Percentiles rank a stretch among this genome's conserved stretches.
Evolutionary conservation across 345 rosid genomes (phyloP).

Genomic region (Brassica incana): DNA sequence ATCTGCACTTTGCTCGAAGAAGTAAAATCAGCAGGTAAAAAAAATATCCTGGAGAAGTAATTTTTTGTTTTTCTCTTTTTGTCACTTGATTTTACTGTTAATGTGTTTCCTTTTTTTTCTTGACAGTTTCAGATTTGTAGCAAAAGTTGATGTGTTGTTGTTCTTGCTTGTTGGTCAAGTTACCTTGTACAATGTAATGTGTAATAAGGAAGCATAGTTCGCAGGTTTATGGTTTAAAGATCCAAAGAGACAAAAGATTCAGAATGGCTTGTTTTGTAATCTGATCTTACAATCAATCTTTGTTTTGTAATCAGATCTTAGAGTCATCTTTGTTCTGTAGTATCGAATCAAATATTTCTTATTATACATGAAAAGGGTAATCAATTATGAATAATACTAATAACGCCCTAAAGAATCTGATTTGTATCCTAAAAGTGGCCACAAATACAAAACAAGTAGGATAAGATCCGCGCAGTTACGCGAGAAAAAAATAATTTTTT

Average conservation of each 20-base stretch:
- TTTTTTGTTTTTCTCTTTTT: background rate
- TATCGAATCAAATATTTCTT: background rate
- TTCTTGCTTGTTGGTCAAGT: conserved; percentile 31
- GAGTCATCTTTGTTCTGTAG: background rate
- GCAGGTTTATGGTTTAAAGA: conserved; percentile 15
- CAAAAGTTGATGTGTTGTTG: conserved; percentile 15
- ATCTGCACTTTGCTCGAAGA: conserved; percentile 58
- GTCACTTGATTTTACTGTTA: background rate
- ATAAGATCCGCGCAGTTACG: no score
- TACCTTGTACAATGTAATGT: conserved; percentile 41
- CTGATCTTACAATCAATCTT: background rate
- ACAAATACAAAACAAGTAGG: background rate
- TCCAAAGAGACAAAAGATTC: background rate
- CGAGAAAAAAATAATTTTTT: no score
- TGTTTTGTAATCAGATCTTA: background rate
- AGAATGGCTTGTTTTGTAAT: background rate
- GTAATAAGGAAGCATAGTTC: conserved; percentile 22
- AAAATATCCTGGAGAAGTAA: background rate
- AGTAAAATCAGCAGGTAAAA: conserved; percentile 44
- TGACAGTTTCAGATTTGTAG: conserved; percentile 36
- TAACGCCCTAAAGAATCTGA: background rate
- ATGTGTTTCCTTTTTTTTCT: background rate
- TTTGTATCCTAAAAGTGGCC: background rate
- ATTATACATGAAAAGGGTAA: background rate
- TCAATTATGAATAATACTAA: background rate